Conservation (phyloP, 1,284 basidiomycete genomes). For the Inonotus hispidus region DNA sequence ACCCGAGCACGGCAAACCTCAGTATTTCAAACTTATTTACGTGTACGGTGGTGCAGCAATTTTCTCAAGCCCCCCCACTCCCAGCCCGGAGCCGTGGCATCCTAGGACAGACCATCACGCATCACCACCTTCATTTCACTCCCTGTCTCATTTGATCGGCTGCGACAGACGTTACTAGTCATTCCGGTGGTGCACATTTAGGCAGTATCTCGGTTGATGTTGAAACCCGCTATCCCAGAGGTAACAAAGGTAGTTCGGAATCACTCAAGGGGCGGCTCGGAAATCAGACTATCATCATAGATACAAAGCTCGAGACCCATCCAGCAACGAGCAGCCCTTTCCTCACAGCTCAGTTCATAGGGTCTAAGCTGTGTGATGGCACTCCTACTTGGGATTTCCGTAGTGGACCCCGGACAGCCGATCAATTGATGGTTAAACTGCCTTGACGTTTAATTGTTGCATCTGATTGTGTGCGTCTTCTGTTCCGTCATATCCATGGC, state of each 20-base stretch:
- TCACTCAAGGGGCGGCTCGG: background rate
- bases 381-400: background rate
- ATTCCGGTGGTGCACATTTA: background rate
- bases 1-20: too few relatives aligned
- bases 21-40: too few relatives aligned
- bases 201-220: slow-evolving; percentile 7
- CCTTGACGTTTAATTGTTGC: background rate
- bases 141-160: background rate
- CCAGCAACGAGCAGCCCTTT: background rate
- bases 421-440: background rate
- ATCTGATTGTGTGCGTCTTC: background rate
- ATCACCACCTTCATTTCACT: background rate
- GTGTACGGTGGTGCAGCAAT: too few relatives aligned
- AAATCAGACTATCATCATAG: background rate
- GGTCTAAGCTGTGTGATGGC: background rate
- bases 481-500: background rate
- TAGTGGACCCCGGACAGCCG: slow-evolving; percentile 1
- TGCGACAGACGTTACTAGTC: background rate
- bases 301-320: background rate
- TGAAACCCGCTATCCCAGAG: background rate
- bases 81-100: background rate
- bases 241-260: slow-evolving; percentile 2
- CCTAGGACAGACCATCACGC: background rate
- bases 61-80: background rate
- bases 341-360: background rate